These are phyloP conservation scores for Monosporascus ibericus DNA, from an alignment of 2,329 filamentous ascomycete species.

Conservation along the genomic window DNA sequence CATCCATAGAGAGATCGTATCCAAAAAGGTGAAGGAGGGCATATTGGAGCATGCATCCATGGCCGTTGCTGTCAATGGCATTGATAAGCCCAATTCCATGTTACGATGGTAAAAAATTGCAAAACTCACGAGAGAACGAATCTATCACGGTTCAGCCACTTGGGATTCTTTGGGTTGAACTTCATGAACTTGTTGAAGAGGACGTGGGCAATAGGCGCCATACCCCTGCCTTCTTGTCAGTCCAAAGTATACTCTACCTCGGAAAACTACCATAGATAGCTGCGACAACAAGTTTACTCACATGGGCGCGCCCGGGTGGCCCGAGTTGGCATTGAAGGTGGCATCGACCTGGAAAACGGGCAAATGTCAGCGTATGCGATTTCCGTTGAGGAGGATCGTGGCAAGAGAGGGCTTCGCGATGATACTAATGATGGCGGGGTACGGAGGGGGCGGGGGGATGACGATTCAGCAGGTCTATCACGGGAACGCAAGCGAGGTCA, in stretches of 20 bases:
- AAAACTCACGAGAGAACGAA: constrained; percentile 94
- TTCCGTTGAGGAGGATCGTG: constrained; percentile 5
- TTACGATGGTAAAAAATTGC: background rate
- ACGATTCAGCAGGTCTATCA: constrained; percentile 2
- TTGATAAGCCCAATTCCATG: constrained; percentile 7
- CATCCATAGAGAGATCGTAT: constrained; percentile 79
- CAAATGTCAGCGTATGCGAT: constrained; percentile 12
- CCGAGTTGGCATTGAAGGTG: constrained; percentile 90
- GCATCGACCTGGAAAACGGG: constrained; percentile 75
- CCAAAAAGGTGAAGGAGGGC: constrained; percentile 94
- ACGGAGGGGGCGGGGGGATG: constrained; percentile 22
- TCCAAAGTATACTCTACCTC: background rate
- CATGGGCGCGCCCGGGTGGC: constrained; percentile 98
- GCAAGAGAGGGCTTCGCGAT: constrained; percentile 4
- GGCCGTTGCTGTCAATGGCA: constrained; percentile 68
- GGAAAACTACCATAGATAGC: constrained; percentile 1
- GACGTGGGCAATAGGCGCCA: constrained; percentile 94
- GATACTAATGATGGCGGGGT: constrained; percentile 26
- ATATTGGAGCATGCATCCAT: constrained; percentile 99
- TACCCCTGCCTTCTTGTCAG: constrained; percentile 44
- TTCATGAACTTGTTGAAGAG: constrained; percentile 99
- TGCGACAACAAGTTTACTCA: constrained; percentile 31
- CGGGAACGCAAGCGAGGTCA: constrained; percentile 9
- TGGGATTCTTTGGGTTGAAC: constrained; percentile 99
- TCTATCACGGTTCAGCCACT: constrained; percentile 95